Evolutionary conservation across 2,329 filamentous ascomycete genomes (phyloP).

Genomic region (Zymoseptoria ardabiliae): DNA sequence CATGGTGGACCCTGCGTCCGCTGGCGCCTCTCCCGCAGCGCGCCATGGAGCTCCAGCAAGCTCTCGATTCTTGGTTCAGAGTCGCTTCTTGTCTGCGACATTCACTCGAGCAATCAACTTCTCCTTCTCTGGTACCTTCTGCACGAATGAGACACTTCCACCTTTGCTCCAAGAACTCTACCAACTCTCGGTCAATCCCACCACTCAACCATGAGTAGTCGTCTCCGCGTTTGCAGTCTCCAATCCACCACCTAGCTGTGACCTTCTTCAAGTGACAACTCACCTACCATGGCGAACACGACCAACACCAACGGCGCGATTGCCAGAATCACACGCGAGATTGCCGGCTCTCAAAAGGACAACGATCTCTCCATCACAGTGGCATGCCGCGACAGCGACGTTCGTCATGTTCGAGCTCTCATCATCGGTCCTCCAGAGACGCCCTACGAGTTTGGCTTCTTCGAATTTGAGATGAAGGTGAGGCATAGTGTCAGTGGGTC

Average conservation of each 20-base stretch:
- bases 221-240: not conserved
- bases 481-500: not conserved
- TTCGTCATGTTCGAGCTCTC: conserved; percentile 77
- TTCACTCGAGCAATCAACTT: not conserved
- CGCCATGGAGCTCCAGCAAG: not conserved
- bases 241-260: not conserved
- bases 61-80: not conserved
- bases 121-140: not conserved
- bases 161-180: not conserved
- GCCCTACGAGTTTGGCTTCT: conserved; percentile 88
- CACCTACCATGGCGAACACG: conserved; percentile 16
- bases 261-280: not conserved
- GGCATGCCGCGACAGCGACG: conserved; percentile 77
- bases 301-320: conserved; percentile 25
- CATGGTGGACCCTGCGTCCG: not conserved
- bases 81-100: not conserved
- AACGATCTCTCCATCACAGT: conserved; percentile 83
- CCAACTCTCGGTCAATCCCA: not conserved
- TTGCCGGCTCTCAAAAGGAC: conserved; percentile 75
- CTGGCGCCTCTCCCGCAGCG: not conserved
- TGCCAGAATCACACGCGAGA: conserved; percentile 53
- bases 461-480: conserved; percentile 57
- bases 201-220: not conserved
- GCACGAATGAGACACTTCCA: not conserved
- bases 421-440: conserved; percentile 91